These are phyloP conservation scores for Blepharisma japonicum DNA, from an alignment of 73 alveolate genomes.

Conservation along the genomic window DNA sequence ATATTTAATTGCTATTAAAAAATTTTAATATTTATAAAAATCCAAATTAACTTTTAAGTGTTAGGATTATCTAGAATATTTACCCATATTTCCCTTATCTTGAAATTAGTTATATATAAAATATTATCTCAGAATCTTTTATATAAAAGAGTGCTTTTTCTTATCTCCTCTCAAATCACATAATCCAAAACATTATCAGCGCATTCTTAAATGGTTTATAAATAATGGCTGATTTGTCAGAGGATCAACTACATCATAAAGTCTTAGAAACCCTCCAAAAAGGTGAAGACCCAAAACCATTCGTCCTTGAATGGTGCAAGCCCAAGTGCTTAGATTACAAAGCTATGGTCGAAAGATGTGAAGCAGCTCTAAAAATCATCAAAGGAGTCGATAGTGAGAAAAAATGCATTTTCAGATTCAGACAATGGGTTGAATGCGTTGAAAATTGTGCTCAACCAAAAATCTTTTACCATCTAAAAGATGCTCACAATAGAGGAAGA, in stretches of 20 bases:
- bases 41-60: no score
- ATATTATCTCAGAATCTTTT: no score
- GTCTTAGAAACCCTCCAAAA: slow-evolving; percentile 30
- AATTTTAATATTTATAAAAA: no score
- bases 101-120: no score
- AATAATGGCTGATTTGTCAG: slow-evolving; percentile 26
- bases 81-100: no score
- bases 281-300: slow-evolving; percentile 34
- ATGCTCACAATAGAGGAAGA: slow-evolving; percentile 11
- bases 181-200: no score
- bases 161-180: no score
- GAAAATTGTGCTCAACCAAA: slow-evolving; percentile 35
- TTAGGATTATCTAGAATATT: no score
- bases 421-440: slow-evolving; percentile 34
- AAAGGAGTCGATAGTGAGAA: slow-evolving; percentile 5
- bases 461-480: slow-evolving; percentile 21
- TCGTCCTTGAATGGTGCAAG: slow-evolving; percentile 31
- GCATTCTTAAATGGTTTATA: not conserved
- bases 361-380: slow-evolving; percentile 28
- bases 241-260: slow-evolving; percentile 28
- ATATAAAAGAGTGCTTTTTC: no score
- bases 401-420: slow-evolving; percentile 21
- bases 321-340: slow-evolving; percentile 11
- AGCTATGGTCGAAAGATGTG: slow-evolving; percentile 11
- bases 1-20: no score